These are phyloP conservation scores for Cercospora zeina DNA, from an alignment of 2,329 filamentous ascomycete genomes.

Conservation along the genomic window DNA sequence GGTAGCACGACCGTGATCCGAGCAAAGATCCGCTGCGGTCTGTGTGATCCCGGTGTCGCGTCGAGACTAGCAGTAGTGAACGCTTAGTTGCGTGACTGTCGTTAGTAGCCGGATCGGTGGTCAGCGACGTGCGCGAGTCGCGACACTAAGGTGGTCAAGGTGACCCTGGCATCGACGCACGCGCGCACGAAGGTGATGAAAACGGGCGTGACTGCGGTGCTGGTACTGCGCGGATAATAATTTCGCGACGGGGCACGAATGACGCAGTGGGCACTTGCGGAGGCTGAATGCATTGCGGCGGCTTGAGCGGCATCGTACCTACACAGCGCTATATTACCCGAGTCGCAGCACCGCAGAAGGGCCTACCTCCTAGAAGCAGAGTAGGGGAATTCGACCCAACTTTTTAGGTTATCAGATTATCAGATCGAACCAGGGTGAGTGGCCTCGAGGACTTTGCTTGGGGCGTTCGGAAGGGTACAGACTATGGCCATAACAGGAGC, in stretches of 20 bases:
- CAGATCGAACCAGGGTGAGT: neutral
- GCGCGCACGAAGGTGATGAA: neutral
- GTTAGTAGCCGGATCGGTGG: neutral
- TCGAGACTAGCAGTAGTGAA: neutral
- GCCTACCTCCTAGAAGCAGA: neutral
- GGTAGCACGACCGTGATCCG: neutral
- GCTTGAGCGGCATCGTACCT: neutral
- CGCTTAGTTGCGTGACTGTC: neutral
- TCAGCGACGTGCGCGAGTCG: neutral
- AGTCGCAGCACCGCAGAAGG: neutral
- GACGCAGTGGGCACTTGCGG: neutral
- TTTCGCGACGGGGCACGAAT: neutral
- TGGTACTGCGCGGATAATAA: neutral
- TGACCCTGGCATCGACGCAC: neutral
- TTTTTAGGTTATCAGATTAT: constrained; percentile 11
- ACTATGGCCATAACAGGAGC: neutral
- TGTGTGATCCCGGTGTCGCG: neutral
- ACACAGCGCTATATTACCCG: neutral
- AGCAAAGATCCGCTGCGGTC: neutral
- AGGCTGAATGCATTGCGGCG: constrained; percentile 1
- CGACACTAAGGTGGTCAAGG: neutral
- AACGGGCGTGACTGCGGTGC: neutral
- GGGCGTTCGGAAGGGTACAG: neutral
- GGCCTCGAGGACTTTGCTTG: neutral
- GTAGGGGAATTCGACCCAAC: neutral